Base-by-base conservation (phyloP, 306 rosid genomes). In the Morella rubra region DNA sequence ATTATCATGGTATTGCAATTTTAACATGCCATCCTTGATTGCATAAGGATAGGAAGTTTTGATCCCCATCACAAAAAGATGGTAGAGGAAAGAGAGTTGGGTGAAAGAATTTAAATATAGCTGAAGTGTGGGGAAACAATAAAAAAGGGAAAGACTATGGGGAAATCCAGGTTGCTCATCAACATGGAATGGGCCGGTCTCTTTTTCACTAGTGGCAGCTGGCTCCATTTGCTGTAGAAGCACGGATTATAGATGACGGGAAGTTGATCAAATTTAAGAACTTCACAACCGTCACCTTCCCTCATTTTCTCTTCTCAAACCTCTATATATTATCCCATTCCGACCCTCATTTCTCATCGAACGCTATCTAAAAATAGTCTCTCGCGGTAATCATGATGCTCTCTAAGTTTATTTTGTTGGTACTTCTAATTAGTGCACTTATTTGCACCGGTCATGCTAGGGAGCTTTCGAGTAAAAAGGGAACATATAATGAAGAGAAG, bases 321-420 rank as follows among this genome's bases (percentile, higher is more conserved):
- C 13, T 65, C 74, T 84, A 69, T 69, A 75, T 72, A 75, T 79
- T 70, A 44, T 71, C 15, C 47, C 70, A n/a, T 0, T 12, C 51
- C 0, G 2, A 52, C 41, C 6, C 47, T 45, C 27, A 51, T 69
- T 54, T 59, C 50, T 18, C 74, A 73, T 67, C 56, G 13, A 61
- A 16, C 47, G 41, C 8, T 27, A 27, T 71, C 44, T 49, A 13
- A 2, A 71, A 47, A 7, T 59, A 1, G 1, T 22, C n/a, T 50
- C 42, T 74, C 10, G 15, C 10, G 10, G 44, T 0, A 68, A 54
- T n/a, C n/a, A n/a, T 55, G 41, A 84, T 72, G 90, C 66, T 62
- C 85, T 61, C 59, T 12, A 86, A 86, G 76, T 70, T 76, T 66
- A 45, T 89, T 77, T 77, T 83, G 53, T 49, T 86, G 83, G 78